phyloP scores from a whole-genome alignment of 495 filamentous ascomycete species.

The Penicillium canescens region DNA sequence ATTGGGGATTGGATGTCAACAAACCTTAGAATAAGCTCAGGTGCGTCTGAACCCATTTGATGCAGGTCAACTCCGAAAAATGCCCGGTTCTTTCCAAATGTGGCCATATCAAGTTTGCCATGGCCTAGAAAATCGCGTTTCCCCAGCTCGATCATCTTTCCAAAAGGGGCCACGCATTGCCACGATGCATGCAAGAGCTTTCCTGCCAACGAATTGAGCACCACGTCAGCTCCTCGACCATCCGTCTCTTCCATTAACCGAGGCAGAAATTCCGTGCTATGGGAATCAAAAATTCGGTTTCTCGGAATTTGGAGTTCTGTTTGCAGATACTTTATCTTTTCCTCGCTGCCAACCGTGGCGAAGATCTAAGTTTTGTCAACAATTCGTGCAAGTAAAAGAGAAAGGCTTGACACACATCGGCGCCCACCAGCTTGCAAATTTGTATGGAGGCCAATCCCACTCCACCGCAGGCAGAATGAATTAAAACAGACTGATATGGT shows the following conservation, averaged over 20 bases:
- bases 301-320: not conserved
- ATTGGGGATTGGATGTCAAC: too few relatives aligned
- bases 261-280: not conserved
- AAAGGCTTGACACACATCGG: not conserved
- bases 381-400: too few relatives aligned
- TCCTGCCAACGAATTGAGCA: not conserved
- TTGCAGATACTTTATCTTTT: not conserved
- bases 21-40: too few relatives aligned
- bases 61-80: too few relatives aligned
- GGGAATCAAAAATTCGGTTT: not conserved
- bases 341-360: conserved; percentile 24
- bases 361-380: conserved; percentile 24
- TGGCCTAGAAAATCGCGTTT: conserved; percentile 20
- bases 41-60: too few relatives aligned
- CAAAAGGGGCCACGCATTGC: conserved; percentile 9
- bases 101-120: too few relatives aligned
- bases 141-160: conserved; percentile 52
- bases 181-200: not conserved
- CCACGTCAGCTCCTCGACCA: not conserved
- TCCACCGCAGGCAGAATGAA: conserved; percentile 27
- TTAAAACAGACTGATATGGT: conserved; percentile 15
- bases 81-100: too few relatives aligned
- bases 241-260: not conserved
- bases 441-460: conserved; percentile 23
- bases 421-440: conserved; percentile 10